Conservation (phyloP, 495 filamentous ascomycete genomes). For the Cairneyella variabilis region DNA sequence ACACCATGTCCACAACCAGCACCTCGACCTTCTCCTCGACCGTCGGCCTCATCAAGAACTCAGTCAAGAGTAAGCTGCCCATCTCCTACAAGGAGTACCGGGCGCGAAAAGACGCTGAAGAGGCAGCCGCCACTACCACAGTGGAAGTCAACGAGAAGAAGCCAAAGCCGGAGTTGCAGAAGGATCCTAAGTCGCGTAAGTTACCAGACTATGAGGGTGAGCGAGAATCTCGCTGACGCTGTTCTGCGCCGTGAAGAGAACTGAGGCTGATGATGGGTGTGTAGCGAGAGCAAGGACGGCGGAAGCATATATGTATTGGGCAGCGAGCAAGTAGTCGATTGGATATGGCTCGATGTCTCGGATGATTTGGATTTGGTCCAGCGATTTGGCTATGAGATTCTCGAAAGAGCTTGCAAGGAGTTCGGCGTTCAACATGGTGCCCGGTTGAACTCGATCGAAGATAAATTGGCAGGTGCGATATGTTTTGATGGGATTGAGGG, state of each 20-base stretch:
- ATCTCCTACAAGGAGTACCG: conserved; percentile 9
- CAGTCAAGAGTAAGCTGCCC: conserved; percentile 13
- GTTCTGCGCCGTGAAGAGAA: neutral
- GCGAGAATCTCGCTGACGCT: neutral
- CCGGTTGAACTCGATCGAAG: neutral
- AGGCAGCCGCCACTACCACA: neutral
- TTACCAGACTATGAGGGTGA: neutral
- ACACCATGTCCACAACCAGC: conserved; percentile 29
- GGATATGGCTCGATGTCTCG: neutral
- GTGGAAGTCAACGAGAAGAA: neutral
- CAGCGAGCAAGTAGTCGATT: conserved; percentile 5
- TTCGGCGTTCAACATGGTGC: neutral
- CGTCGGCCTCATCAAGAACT: conserved; percentile 27
- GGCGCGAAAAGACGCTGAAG: neutral
- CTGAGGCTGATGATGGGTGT: neutral
- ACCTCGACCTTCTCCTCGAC: conserved; percentile 30
- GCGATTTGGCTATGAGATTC: conserved; percentile 8
- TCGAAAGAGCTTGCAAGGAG: neutral
- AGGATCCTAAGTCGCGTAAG: conserved; percentile 17
- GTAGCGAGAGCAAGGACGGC: conserved; percentile 16
- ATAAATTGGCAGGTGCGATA: neutral
- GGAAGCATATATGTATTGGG: conserved; percentile 18
- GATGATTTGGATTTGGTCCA: neutral
- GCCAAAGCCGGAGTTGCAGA: conserved; percentile 6
- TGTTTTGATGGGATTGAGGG: neutral